Evolutionary conservation across 2,329 filamentous ascomycete genomes (phyloP).

Genomic region (Hypoxylon sp.): DNA sequence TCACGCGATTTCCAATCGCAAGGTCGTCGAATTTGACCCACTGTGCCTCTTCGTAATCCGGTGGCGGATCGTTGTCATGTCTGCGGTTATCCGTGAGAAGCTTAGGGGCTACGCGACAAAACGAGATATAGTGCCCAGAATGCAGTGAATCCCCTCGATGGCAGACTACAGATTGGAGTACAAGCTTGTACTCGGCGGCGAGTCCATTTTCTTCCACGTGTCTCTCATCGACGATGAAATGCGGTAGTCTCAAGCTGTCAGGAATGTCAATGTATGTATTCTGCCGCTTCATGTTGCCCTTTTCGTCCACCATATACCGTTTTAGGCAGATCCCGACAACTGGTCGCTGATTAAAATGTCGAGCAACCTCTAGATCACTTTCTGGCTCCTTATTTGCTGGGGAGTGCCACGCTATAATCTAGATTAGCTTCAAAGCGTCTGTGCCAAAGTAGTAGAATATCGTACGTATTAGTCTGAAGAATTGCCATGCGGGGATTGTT

Average conservation of each 20-base stretch:
- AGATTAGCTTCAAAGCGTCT: conserved; percentile 53
- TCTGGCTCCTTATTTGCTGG: conserved; percentile 65
- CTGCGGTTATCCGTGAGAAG: conserved; percentile 72
- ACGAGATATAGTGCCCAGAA: conserved; percentile 91
- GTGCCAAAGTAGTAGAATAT: conserved; percentile 2
- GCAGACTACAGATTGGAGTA: conserved; percentile 91
- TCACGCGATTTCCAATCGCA: conserved; percentile 75
- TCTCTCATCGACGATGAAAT: conserved; percentile 88
- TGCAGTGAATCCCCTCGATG: conserved; percentile 89
- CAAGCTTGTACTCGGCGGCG: conserved; percentile 92
- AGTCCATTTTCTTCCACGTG: conserved; percentile 75
- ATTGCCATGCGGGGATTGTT: conserved; percentile 96
- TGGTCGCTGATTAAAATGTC: conserved; percentile 87
- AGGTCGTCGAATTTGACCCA: conserved; percentile 97
- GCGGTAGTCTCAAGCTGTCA: conserved; percentile 81
- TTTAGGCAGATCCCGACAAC: conserved; percentile 95
- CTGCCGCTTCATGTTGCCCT: conserved; percentile 78
- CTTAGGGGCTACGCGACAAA: conserved; percentile 80
- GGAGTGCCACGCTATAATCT: conserved; percentile 83
- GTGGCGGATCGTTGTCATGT: conserved; percentile 70
- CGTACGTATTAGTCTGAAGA: conserved; percentile 92
- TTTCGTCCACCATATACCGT: conserved; percentile 82
- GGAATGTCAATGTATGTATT: conserved; percentile 94
- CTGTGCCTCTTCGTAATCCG: conserved; percentile 77
- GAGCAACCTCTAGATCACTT: conserved; percentile 85